Conservation (phyloP, 2,329 filamentous ascomycete genomes). For the Trichoderma brevicompactum region DNA sequence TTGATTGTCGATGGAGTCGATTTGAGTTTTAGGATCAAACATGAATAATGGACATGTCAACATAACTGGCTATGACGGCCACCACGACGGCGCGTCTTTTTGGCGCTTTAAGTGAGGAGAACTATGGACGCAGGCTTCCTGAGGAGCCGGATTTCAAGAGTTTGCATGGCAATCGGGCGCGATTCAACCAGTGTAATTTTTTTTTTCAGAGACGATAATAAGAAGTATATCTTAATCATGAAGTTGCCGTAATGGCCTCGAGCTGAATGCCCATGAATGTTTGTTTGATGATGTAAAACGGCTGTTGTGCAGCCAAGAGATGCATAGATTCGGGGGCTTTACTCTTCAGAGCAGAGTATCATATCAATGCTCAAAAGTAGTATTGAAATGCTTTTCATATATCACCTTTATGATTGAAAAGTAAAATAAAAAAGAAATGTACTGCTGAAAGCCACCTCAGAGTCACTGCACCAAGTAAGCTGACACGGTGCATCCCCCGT, state of each 20-base stretch:
- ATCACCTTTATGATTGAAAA: no score
- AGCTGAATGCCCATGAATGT: not conserved
- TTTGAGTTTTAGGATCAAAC: not conserved
- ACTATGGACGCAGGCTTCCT: not conserved
- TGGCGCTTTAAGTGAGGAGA: conserved; percentile 5
- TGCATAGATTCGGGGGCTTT: no score
- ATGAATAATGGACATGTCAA: conserved; percentile 14
- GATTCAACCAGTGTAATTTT: conserved; percentile 25
- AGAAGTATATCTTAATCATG: not conserved
- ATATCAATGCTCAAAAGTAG: no score
- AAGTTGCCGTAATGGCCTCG: not conserved
- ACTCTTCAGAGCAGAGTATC: no score
- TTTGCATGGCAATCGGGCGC: conserved; percentile 26
- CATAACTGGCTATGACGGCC: not conserved
- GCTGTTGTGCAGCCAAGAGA: no score
- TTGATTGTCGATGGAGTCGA: not conserved
- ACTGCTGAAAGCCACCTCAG: no score
- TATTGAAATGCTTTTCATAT: no score
- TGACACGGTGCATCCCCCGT: not conserved
- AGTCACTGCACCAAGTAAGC: no score
- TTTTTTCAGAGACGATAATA: conserved; percentile 13
- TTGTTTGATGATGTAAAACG: no score
- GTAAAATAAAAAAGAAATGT: no score
- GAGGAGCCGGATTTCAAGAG: conserved; percentile 7
- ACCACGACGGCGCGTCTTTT: not conserved